Percentiles rank a stretch among this genome's conserved stretches.
Evolutionary conservation across 179 eudicot species (phyloP).

Genomic region (Beta macrorhiza): DNA sequence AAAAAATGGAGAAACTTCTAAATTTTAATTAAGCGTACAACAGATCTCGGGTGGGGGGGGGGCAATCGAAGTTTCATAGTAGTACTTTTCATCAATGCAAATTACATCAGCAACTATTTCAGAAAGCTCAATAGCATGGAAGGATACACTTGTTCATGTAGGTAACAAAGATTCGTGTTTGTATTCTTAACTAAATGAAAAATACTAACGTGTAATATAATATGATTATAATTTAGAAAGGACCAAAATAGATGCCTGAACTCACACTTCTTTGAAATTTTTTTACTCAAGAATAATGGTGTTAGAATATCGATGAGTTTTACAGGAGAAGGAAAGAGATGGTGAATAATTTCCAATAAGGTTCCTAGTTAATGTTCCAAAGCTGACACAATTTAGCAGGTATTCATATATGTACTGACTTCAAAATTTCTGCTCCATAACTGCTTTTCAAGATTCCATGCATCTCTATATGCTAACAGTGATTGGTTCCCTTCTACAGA

Average conservation of each 20-base stretch:
- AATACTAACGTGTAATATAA: not conserved
- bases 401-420: not conserved
- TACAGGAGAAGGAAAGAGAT: not conserved
- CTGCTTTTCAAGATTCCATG: not conserved
- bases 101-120: not conserved
- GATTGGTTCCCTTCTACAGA: not conserved
- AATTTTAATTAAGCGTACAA: not conserved
- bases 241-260: not conserved
- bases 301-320: not conserved
- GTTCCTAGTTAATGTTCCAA: constrained; percentile 2
- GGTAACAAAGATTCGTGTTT: not conserved
- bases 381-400: not conserved
- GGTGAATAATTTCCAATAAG: not conserved
- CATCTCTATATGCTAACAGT: not conserved
- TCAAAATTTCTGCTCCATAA: not conserved
- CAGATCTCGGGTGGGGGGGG: not conserved
- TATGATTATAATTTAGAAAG: not conserved
- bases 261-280: not conserved
- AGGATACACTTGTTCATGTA: not conserved
- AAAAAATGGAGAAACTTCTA: not conserved
- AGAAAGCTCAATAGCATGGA: not conserved
- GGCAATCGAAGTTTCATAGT: not conserved
- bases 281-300: not conserved
- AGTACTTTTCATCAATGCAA: not conserved
- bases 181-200: not conserved